Evolutionary conservation across 129 eudicot genomes (phyloP).

Genomic region (Flaveria trinervia): DNA sequence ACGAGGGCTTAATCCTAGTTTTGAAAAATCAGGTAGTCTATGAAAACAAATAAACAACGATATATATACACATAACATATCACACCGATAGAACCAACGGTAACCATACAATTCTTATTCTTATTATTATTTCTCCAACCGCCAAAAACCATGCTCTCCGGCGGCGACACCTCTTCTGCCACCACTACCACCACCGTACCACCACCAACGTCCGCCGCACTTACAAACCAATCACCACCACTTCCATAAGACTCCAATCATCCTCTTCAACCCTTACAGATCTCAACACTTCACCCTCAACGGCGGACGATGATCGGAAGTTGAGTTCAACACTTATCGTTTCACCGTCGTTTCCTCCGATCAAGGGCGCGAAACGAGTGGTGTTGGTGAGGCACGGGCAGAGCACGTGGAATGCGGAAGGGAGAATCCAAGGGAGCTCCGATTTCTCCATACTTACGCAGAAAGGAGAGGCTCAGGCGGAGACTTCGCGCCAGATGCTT

Average conservation of each 20-base stretch:
- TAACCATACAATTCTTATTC: conserved; percentile 27
- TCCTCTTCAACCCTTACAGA: conserved; percentile 47
- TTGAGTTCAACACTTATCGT: conserved; percentile 23
- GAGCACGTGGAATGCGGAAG: conserved; percentile 98
- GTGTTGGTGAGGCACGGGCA: conserved; percentile 95
- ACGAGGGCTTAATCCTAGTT: too few relatives aligned
- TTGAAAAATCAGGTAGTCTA: neutral
- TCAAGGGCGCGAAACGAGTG: conserved; percentile 72
- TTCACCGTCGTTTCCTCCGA: conserved; percentile 45
- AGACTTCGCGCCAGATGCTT: conserved; percentile 85
- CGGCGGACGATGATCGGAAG: conserved; percentile 27
- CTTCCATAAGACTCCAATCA: conserved; percentile 37
- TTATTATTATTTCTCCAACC: neutral
- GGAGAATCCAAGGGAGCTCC: conserved; percentile 95
- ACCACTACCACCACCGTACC: neutral
- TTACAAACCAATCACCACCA: conserved; percentile 19
- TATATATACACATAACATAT: neutral
- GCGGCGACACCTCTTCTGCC: conserved; percentile 34
- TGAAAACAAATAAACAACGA: neutral
- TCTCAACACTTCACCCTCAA: conserved; percentile 27
- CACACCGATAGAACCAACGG: conserved; percentile 25
- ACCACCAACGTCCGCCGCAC: neutral
- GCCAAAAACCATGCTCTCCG: conserved; percentile 38
- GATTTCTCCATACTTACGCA: conserved; percentile 78
- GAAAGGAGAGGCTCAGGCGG: conserved; percentile 90